Evolutionary conservation across 345 rosid genomes (phyloP).

Genomic region (Garcia nutans): DNA sequence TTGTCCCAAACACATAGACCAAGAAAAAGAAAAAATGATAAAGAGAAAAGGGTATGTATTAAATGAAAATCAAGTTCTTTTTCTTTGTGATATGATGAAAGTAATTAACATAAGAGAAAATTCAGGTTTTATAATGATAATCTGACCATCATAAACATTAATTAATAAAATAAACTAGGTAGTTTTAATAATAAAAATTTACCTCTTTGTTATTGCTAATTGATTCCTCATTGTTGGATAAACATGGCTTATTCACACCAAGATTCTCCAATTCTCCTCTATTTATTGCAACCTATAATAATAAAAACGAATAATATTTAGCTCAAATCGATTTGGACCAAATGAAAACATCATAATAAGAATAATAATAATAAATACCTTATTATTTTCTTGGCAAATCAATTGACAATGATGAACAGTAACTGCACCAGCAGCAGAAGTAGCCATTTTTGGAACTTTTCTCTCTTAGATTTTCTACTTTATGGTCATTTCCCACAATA

Average conservation of each 20-base stretch:
- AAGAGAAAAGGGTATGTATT: too few relatives aligned
- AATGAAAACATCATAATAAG: too few relatives aligned
- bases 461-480: background rate
- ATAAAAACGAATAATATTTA: too few relatives aligned
- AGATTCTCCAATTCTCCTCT: constrained; percentile 13
- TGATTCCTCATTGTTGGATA: constrained; percentile 26
- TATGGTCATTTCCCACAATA: background rate
- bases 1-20: too few relatives aligned
- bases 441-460: constrained; percentile 11
- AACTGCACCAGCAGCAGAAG: constrained; percentile 25
- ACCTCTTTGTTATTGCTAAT: constrained; percentile 28
- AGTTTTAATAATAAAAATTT: too few relatives aligned
- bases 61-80: too few relatives aligned
- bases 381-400: constrained; percentile 19
- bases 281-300: constrained; percentile 17
- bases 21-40: background rate
- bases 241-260: constrained; percentile 24
- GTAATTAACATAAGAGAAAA: too few relatives aligned
- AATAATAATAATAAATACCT: background rate
- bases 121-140: too few relatives aligned
- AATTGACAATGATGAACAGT: constrained; percentile 9
- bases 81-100: background rate
- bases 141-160: too few relatives aligned
- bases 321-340: too few relatives aligned
- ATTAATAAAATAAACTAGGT: too few relatives aligned